Evolutionary conservation across 2,329 filamentous ascomycete species (phyloP).

Genomic region (Trichoderma brevicompactum): DNA sequence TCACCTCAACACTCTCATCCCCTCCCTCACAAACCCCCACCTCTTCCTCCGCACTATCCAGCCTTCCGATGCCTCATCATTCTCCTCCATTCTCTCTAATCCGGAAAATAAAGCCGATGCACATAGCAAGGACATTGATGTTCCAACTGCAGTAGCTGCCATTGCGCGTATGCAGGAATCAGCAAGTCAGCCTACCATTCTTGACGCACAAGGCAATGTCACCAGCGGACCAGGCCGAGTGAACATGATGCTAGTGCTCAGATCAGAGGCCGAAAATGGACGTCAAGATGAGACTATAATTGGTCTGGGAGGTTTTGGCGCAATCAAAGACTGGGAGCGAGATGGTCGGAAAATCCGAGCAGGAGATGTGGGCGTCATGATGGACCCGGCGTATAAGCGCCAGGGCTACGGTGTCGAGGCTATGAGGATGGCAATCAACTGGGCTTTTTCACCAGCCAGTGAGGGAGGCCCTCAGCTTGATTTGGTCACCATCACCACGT

Average conservation of each 20-base stretch:
- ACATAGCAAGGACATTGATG: slow-evolving; percentile 30
- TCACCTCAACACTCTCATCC: slow-evolving; percentile 35
- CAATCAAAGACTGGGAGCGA: slow-evolving; percentile 36
- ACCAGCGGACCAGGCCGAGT: slow-evolving; percentile 36
- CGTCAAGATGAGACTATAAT: slow-evolving; percentile 29
- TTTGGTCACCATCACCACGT: slow-evolving; percentile 35
- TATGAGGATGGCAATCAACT: slow-evolving; percentile 35
- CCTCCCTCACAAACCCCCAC: slow-evolving; percentile 33
- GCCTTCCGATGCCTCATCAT: slow-evolving; percentile 32
- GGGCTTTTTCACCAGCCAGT: slow-evolving; percentile 34
- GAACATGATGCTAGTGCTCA: slow-evolving; percentile 36
- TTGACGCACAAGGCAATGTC: slow-evolving; percentile 23
- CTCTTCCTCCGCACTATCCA: slow-evolving; percentile 37
- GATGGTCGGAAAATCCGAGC: slow-evolving; percentile 32
- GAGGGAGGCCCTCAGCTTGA: slow-evolving; percentile 38
- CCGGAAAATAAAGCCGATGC: slow-evolving; percentile 30
- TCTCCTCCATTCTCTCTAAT: slow-evolving; percentile 36
- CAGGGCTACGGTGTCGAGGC: slow-evolving; percentile 10
- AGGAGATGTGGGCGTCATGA: slow-evolving; percentile 38
- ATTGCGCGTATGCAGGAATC: slow-evolving; percentile 36
- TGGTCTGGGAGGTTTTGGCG: slow-evolving; percentile 39
- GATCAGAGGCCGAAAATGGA: slow-evolving; percentile 12
- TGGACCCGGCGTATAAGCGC: slow-evolving; percentile 34
- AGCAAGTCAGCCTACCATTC: slow-evolving; percentile 35
- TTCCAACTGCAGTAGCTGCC: slow-evolving; percentile 28